Base-by-base conservation (phyloP, 1,139 yeast species). In the Debaryomyces fabryi region DNA sequence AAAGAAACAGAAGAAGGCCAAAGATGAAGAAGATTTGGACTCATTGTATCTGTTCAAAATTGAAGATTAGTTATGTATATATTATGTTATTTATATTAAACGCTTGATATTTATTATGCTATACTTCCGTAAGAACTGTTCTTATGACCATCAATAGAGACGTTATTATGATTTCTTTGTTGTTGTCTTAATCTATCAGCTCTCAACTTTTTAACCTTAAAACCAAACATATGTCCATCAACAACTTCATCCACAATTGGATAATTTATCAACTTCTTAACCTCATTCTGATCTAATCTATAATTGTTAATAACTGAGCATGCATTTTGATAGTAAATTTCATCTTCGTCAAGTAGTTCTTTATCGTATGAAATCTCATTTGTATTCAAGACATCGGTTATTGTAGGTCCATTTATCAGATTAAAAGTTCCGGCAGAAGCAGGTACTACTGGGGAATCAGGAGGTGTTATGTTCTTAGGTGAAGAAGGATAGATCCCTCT, bases 191-290 rank as follows among this genome's bases (percentile, higher is more conserved):
- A n/a, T 35, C 53, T 42, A 37, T 66, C 63, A 25, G 58, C 63
- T 38, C 80, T 56, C 45, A 76, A 60, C 53, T 70, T 70, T 46
- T 68, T 68, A 6, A 76, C 79, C 52, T 73, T 73, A 55, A 67
- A 75, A 3, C 81, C 79, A 57, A 68, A 75, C 23, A 60, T 65
- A 58, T 76, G 81, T 18, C 79, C 73, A 38, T 61, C 67, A 6
- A 76, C 65, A 44, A 74, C 61, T 49, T 74, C 78, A 47, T 75
- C 80, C 7, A 74, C 78, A 21, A 75, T 72, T 0, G 80, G 81
- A 52, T 76, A 76, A 49, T 75, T 74, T 36, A 76, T 57, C 42
- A 75, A 46, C 42, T 58, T 52, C 47, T 71, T 70, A 27, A 74
- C 69, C 39, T 71, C 71, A 1, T 49, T 44, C 52, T 71, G 78